These are phyloP conservation scores for Gossypium gossypioides DNA, from an alignment of 441 rosid genomes.

Conservation along the genomic window DNA sequence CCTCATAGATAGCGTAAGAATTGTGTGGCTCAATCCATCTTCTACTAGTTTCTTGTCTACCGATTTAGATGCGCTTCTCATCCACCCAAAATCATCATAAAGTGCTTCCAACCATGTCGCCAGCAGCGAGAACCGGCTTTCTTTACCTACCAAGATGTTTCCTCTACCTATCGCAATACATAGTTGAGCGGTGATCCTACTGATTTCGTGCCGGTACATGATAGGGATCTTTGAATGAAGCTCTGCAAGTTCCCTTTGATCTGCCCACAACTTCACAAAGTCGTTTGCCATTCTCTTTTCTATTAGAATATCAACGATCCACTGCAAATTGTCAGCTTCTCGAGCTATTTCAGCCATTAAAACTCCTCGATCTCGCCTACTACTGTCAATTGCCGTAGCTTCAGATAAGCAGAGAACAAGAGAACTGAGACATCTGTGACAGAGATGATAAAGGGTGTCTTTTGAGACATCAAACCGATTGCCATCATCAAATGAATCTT, in stretches of 20 bases:
- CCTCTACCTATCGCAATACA: constrained; percentile 82
- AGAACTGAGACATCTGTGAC: constrained; percentile 66
- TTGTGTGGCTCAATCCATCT: constrained; percentile 75
- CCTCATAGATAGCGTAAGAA: constrained; percentile 63
- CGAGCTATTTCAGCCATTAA: constrained; percentile 73
- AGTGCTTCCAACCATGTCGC: constrained; percentile 82
- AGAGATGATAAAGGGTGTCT: constrained; percentile 59
- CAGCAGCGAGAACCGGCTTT: constrained; percentile 50
- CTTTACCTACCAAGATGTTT: constrained; percentile 57
- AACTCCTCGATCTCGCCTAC: constrained; percentile 46
- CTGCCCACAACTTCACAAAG: constrained; percentile 78
- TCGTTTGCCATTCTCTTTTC: constrained; percentile 58
- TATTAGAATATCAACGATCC: constrained; percentile 77
- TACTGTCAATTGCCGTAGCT: constrained; percentile 42
- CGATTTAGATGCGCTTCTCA: constrained; percentile 61
- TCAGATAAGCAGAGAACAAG: constrained; percentile 73
- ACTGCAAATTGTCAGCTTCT: constrained; percentile 81
- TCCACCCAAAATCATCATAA: constrained; percentile 87
- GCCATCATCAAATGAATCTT: constrained; percentile 37
- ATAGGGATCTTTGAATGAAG: constrained; percentile 79
- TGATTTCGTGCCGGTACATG: constrained; percentile 72
- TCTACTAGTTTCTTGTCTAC: constrained; percentile 71
- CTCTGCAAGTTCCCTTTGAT: constrained; percentile 72
- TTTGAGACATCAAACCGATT: constrained; percentile 45
- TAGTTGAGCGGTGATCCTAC: constrained; percentile 74